Evolutionary conservation across 2,329 filamentous ascomycete species (phyloP), one percentile per base, ranked within the genome.

Genomic region (Fusarium armeniacum): DNA sequence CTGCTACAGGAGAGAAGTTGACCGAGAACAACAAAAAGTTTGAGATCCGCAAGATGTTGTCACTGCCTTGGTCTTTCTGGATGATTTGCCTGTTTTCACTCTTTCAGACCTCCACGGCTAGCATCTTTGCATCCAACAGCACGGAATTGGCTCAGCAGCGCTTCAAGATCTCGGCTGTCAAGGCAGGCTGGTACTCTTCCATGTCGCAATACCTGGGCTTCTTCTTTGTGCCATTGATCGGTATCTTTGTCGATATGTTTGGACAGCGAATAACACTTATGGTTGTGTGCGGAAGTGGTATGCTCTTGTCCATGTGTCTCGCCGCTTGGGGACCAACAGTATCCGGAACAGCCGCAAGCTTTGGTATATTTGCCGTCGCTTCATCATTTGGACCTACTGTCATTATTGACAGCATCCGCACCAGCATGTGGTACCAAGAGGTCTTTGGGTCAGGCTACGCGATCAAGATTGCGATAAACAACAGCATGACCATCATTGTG

Each of bases 11-110:
- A 0, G 87, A 90, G 67, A 80, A 80, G 24, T 78, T 90, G n/a
- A 88, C 83, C 0, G 87, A 90, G 73, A 88, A 83, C 63, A 87
- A 86, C 73, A 86, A 85, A 63, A 86, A 83, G 43, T 85, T 89
- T 38, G 85, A 90, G 59, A 64, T 86, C 7, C 75, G 75, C 4
- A 89, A 89, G 76, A 79, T 88, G n/a, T 72, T 89, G 1, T 80
- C 84, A 6, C 75, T 90, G 3, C 87, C 88, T 0, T 90, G 88
- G 88, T 79, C 82, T 0, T 90, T 89, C 64, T 90, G 88, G 88
- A 69, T 79, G 11, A 71, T 90, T 12, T 78, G 87, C 38, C 73
- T 78, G 0, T 90, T 88, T 69, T 86, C 87, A 0, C 73, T 89
- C 1, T 89, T 89, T 65, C 81, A 90, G 70, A 90, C 88, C 0